Conservation (phyloP, 163 green algal species). For the Smithsoniella earleae region DNA sequence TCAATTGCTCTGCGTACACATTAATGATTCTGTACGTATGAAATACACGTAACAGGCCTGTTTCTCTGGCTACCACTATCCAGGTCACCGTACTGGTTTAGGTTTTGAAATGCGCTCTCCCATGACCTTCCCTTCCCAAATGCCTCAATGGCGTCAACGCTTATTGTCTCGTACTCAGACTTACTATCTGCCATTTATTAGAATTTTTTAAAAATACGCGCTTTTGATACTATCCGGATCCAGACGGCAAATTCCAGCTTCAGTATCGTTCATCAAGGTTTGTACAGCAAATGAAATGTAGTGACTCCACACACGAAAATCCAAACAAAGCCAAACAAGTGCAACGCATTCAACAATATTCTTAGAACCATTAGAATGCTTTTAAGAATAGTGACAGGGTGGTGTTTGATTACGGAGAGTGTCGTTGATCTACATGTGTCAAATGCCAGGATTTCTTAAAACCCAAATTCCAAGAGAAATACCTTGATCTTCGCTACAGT, state of each 20-base stretch:
- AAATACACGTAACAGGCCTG: background rate
- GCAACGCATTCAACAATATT: no score
- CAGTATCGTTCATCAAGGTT: background rate
- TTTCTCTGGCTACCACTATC: background rate
- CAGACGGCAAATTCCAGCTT: background rate
- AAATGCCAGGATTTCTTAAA: no score
- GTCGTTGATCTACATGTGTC: no score
- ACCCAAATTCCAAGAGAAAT: no score
- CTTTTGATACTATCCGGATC: no score
- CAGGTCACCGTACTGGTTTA: constrained; percentile 17
- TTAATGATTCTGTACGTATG: background rate
- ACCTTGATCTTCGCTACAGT: no score
- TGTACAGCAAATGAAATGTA: no score
- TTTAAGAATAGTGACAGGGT: no score
- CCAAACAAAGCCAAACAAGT: no score
- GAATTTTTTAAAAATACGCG: background rate
- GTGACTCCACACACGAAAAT: no score
- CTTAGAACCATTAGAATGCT: no score
- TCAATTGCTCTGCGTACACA: constrained; percentile 9
- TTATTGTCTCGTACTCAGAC: background rate
- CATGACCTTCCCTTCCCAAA: constrained; percentile 11
- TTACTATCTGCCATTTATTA: background rate
- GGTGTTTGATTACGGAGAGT: no score
- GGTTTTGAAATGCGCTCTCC: constrained; percentile 22
- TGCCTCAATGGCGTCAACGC: background rate